phyloP scores from a whole-genome alignment of 345 rosid genomes.

The Rhizophora apiculata region DNA sequence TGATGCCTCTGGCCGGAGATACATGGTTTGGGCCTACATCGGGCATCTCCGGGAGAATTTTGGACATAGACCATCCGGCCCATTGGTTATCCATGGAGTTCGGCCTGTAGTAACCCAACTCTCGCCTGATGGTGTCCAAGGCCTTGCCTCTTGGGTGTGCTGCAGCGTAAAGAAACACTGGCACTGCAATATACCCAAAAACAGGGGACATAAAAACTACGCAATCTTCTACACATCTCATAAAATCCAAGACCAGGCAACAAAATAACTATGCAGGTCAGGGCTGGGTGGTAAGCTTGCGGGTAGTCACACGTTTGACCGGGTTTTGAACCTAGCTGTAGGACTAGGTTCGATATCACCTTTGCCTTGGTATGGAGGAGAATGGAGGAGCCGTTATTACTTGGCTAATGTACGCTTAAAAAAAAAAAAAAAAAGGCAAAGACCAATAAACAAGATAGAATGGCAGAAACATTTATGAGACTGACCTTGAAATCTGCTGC shows the following conservation, averaged over 20 bases:
- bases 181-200: slow-evolving; percentile 37
- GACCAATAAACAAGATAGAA: no score
- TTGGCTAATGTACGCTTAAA: no score
- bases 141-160: slow-evolving; percentile 60
- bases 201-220: background rate
- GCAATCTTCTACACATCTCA: no score
- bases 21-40: slow-evolving; percentile 46
- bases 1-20: slow-evolving; percentile 39
- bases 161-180: slow-evolving; percentile 50
- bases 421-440: no score
- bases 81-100: slow-evolving; percentile 56
- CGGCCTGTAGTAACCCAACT: slow-evolving; percentile 59
- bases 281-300: no score
- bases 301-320: no score
- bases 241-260: no score
- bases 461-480: background rate
- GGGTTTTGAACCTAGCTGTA: no score
- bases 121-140: slow-evolving; percentile 52
- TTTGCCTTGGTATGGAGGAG: no score
- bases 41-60: slow-evolving; percentile 36
- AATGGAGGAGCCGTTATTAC: no score
- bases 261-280: no score
- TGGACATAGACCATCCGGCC: slow-evolving; percentile 46
- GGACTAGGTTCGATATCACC: no score
- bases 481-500: slow-evolving; percentile 47